Conservation (phyloP, 495 filamentous ascomycete species). For the Evernia prunastri region DNA sequence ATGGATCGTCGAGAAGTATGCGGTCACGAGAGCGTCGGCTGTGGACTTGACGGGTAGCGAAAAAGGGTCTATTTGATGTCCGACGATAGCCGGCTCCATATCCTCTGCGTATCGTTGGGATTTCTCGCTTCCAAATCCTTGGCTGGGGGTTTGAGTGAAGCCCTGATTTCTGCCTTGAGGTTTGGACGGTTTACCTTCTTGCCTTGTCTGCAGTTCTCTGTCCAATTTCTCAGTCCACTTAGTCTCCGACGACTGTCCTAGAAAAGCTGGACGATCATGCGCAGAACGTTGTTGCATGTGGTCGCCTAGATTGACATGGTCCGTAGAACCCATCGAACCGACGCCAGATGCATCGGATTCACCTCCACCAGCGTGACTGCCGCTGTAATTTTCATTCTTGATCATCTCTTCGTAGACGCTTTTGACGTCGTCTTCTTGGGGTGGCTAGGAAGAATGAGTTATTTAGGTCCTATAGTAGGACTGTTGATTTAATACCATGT, state of each 20-base stretch:
- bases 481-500: constrained; percentile 14
- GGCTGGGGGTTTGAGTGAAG: no score
- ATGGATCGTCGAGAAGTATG: constrained; percentile 55
- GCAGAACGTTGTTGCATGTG: constrained; percentile 31
- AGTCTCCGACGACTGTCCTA: constrained; percentile 56
- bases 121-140: no score
- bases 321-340: constrained; percentile 43
- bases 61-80: constrained; percentile 41
- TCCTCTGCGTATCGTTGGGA: constrained; percentile 45
- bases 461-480: constrained; percentile 9
- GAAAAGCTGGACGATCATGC: constrained; percentile 43
- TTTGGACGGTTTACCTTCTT: not conserved
- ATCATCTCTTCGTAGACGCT: not conserved
- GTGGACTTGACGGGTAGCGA: constrained; percentile 44
- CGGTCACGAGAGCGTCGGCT: constrained; percentile 50
- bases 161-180: not conserved
- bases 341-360: constrained; percentile 33
- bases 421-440: not conserved
- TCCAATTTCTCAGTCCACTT: constrained; percentile 49
- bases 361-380: constrained; percentile 19
- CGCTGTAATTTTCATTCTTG: constrained; percentile 12
- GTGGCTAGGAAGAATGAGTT: constrained; percentile 3
- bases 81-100: constrained; percentile 38
- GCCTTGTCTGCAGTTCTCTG: constrained; percentile 25
- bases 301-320: constrained; percentile 40